Evolutionary conservation across 257 asterid genomes (phyloP).

Genomic region (Solanum chilense): DNA sequence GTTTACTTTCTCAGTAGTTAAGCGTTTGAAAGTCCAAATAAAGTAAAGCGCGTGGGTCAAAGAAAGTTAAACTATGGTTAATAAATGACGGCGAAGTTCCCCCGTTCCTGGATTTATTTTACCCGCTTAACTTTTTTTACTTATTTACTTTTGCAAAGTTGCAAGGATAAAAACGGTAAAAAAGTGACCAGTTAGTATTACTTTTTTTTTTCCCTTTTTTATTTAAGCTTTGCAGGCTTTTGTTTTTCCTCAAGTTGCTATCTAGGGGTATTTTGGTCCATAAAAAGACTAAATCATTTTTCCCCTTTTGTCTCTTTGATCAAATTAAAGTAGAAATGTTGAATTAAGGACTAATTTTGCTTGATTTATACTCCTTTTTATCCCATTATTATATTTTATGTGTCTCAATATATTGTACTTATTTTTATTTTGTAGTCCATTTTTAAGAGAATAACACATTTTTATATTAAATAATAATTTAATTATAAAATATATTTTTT

Average conservation of each 20-base stretch:
- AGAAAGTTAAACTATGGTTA: background rate
- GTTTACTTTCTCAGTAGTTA: background rate
- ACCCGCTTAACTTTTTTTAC: background rate
- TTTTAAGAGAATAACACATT: fast-evolving
- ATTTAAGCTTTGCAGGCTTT: background rate
- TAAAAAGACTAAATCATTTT: background rate
- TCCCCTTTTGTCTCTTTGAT: background rate
- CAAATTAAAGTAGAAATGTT: background rate
- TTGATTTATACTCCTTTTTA: no score
- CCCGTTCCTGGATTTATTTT: background rate
- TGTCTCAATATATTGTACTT: no score
- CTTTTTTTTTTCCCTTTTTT: no score
- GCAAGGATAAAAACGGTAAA: background rate
- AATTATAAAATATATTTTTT: no score
- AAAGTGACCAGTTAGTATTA: background rate
- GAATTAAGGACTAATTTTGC: background rate
- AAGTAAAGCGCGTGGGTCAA: background rate
- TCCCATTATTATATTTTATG: no score
- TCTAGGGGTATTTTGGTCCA: conserved; percentile 4
- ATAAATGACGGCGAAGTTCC: conserved; percentile 12
- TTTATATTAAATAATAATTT: no score
- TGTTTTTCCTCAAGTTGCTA: background rate
- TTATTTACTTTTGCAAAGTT: background rate
- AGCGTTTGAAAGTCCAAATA: background rate
- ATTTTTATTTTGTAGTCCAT: no score